Base-by-base conservation (phyloP, 139 green algal species). In the Closterium sp. region DNA sequence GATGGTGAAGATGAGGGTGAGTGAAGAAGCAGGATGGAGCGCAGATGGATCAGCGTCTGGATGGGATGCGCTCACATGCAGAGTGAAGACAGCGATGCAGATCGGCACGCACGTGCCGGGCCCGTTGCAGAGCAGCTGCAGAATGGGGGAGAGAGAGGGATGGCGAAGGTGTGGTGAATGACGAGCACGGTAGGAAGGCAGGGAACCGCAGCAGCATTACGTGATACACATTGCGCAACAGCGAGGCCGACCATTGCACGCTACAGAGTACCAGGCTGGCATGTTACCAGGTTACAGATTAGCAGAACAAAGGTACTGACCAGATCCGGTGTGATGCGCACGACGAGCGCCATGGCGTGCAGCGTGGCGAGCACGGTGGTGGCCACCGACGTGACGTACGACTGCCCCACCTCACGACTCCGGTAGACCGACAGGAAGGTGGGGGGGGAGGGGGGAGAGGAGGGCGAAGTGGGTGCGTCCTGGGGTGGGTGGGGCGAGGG, bases 111-210 rank as follows among this genome's bases (percentile, higher is more conserved):
- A 94, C 7, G 92, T 94, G 36, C 92, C 92, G 1, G 92, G 92
- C 30, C 92, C 92, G 91, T 94, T 95, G 64, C 91, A 95, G 30
- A 95, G 38, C 28, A 95, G 90, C 91, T 94, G 38, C 38, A 66
- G 43, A 25, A 25, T 69, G 43, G 1, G 23, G 12, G 12, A 28
- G 43, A 69, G 23, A 66, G 38, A 66, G 38, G 38, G 9, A 66
- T 23, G 38, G 19, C 3, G 38, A 8, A 66, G n/a, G n/a, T n/a
- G n/a, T n/a, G n/a, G n/a, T n/a, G n/a, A n/a, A n/a, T n/a, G n/a
- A n/a, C n/a, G n/a, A n/a, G n/a, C n/a, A n/a, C n/a, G n/a, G n/a
- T n/a, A n/a, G n/a, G n/a, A n/a, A n/a, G n/a, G n/a, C 38, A 66
- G 6, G 36, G 6, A 6, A 55, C 36, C 36, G 5, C 4, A 55